phyloP scores from a whole-genome alignment of 1,284 basidiomycete genomes.

The Trametes hirsuta region DNA sequence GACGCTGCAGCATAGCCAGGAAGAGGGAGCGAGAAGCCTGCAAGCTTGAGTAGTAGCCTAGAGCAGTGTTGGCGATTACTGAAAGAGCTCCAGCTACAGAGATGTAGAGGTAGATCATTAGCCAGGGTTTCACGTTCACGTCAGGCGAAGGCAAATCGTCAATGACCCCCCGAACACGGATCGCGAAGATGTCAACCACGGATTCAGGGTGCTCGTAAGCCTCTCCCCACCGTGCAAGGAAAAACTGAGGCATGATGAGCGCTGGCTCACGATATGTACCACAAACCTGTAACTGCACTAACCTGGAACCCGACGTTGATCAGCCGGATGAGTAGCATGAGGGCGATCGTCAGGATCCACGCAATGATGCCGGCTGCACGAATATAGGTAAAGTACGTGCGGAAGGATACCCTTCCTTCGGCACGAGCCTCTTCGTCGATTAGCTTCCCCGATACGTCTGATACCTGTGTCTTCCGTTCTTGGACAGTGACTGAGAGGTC shows the following conservation, averaged over 20 bases:
- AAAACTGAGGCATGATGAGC: constrained; percentile 45
- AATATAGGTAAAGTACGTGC: constrained; percentile 65
- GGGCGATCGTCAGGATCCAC: constrained; percentile 55
- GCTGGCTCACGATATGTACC: background rate
- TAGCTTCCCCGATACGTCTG: constrained; percentile 49
- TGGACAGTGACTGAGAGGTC: constrained; percentile 32
- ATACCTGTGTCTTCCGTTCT: constrained; percentile 17
- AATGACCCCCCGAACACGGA: constrained; percentile 41
- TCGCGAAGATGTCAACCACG: constrained; percentile 31
- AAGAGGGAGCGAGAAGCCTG: constrained; percentile 67
- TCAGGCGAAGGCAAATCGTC: constrained; percentile 57
- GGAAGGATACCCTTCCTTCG: constrained; percentile 62
- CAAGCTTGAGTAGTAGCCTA: constrained; percentile 71
- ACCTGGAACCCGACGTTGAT: constrained; percentile 66
- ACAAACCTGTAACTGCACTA: constrained; percentile 10
- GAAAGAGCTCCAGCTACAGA: constrained; percentile 58
- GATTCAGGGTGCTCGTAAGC: constrained; percentile 51
- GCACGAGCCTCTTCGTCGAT: constrained; percentile 66
- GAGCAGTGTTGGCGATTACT: constrained; percentile 55
- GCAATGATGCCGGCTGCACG: constrained; percentile 59
- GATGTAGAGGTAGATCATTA: constrained; percentile 66
- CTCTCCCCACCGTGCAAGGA: constrained; percentile 67
- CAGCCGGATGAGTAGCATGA: constrained; percentile 59
- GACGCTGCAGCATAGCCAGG: constrained; percentile 51
- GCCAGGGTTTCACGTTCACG: constrained; percentile 63